Conservation (phyloP, 2,329 filamentous ascomycete species). For the Pseudogymnoascus sp. region DNA sequence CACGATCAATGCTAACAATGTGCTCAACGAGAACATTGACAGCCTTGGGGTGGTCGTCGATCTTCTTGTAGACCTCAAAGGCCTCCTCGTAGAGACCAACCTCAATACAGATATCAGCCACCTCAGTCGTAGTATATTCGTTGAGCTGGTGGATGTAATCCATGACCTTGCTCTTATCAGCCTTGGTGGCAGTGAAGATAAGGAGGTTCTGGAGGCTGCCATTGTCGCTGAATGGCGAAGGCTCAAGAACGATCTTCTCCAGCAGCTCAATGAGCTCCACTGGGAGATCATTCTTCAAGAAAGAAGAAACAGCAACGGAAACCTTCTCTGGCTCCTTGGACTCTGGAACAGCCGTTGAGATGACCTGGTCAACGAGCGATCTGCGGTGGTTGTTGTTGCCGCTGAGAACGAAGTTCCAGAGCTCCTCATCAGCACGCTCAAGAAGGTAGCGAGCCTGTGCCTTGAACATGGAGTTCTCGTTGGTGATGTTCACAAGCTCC, state of each 20-base stretch:
- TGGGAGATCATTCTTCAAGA: conserved; percentile 85
- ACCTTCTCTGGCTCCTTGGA: conserved; percentile 91
- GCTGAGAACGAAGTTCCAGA: conserved; percentile 92
- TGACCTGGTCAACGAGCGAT: conserved; percentile 92
- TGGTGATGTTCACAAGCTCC: conserved; percentile 95
- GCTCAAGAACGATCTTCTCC: conserved; percentile 99
- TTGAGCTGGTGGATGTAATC: conserved; percentile 92
- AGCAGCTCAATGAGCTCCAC: conserved; percentile 93
- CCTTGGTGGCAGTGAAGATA: conserved; percentile 93
- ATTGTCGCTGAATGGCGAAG: conserved; percentile 98
- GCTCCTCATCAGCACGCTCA: conserved; percentile 79
- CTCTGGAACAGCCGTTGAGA: conserved; percentile 88
- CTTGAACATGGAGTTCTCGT: conserved; percentile 99
- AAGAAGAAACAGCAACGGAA: conserved; percentile 85
- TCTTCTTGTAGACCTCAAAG: conserved; percentile 98
- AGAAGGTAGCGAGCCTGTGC: conserved; percentile 94
- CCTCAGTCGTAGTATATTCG: conserved; percentile 85
- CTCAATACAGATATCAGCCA: conserved; percentile 86
- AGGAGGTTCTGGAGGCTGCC: conserved; percentile 92
- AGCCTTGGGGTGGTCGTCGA: conserved; percentile 78
- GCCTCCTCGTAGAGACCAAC: conserved; percentile 95
- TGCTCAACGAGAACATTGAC: conserved; percentile 91
- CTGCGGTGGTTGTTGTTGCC: conserved; percentile 93
- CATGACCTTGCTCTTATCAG: conserved; percentile 90
- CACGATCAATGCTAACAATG: conserved; percentile 95